phyloP scores from a whole-genome alignment of 2,329 filamentous ascomycete genomes.

The Aspergillus ochraceoroseus region DNA sequence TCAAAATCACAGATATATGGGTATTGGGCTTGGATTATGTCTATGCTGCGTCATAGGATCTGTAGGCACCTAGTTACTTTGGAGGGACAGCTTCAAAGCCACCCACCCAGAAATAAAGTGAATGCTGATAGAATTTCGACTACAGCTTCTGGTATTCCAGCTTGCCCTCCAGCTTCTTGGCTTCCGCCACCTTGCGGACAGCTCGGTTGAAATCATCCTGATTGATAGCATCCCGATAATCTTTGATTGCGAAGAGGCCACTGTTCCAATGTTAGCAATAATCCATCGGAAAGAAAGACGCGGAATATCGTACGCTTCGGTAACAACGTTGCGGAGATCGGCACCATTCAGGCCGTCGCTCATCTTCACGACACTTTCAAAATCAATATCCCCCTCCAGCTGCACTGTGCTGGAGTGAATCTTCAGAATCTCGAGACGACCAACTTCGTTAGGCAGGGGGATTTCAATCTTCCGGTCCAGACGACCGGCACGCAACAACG shows the following conservation, averaged over 20 bases:
- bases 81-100: too few species aligned
- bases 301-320: slow-evolving; percentile 73
- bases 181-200: slow-evolving; percentile 91
- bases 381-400: slow-evolving; percentile 92
- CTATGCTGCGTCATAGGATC: too few species aligned
- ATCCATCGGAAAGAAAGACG: background rate
- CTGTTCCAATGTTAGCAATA: slow-evolving; percentile 45
- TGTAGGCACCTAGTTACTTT: too few species aligned
- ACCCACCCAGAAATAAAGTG: slow-evolving; percentile 17
- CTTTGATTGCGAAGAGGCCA: slow-evolving; percentile 95
- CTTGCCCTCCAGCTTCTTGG: slow-evolving; percentile 98
- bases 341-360: slow-evolving; percentile 96
- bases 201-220: slow-evolving; percentile 99
- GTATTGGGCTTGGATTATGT: too few species aligned
- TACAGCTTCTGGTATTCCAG: slow-evolving; percentile 95
- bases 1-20: background rate
- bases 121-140: slow-evolving; percentile 15
- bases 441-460: slow-evolving; percentile 92
- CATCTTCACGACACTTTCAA: slow-evolving; percentile 99
- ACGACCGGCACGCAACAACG: slow-evolving; percentile 83
- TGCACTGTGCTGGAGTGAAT: slow-evolving; percentile 86
- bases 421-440: slow-evolving; percentile 93
- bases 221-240: slow-evolving; percentile 91
- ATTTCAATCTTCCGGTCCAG: slow-evolving; percentile 98
- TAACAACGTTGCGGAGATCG: slow-evolving; percentile 95